Evolutionary conservation across 768 basidiomycete genomes (phyloP), one percentile per base, ranked within the genome.

Genomic region (Macrolepiota dolichaula): DNA sequence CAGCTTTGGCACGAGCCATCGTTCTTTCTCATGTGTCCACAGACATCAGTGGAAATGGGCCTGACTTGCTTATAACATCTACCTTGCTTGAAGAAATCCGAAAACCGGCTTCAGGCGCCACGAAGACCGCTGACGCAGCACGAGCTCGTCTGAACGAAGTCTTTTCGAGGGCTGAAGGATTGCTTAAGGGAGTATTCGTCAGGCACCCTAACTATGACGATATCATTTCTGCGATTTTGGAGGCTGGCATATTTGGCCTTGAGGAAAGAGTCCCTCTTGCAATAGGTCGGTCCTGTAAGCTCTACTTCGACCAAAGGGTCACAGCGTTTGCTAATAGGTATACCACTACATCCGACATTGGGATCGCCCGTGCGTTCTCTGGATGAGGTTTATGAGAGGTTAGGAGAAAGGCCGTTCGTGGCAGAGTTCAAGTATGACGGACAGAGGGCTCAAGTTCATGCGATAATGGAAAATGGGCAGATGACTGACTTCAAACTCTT

Each of bases 391-490:
- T 94, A 92, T 68, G 81, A 85, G 49, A 80, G 87, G 6, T 74
- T 94, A 19, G 82, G 81, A 22, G 77, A 80, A 35, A 74, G 85
- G 35, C 81, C 87, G 10, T 97, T 95, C 73, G 80, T 84, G 15
- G 90, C 92, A 35, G 95, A 97, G 75, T 91, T 91, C 70, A 97
- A 96, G 73, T 91, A 95, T 67, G 95, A 97, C 66, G 95, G 89
- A 19, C 90, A 92, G 68, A 82, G 89, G 52, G 92, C 88, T 19
- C 92, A 92, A 72, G 86, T 91, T n/a, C 90, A 92, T 69, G 88
- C 79, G 12, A 68, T 56, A 46, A 71, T 64, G 63, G 68, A 68
- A 13, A 66, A 71, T 2, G 67, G 71, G 35, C 76, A 69, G 35
- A 65, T 69, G 11, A 56, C 68, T 32, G 67, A 65, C 10, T 81